phyloP scores from a whole-genome alignment of 352 stramenopile genomes.

The Pseudoperonospora humuli region DNA sequence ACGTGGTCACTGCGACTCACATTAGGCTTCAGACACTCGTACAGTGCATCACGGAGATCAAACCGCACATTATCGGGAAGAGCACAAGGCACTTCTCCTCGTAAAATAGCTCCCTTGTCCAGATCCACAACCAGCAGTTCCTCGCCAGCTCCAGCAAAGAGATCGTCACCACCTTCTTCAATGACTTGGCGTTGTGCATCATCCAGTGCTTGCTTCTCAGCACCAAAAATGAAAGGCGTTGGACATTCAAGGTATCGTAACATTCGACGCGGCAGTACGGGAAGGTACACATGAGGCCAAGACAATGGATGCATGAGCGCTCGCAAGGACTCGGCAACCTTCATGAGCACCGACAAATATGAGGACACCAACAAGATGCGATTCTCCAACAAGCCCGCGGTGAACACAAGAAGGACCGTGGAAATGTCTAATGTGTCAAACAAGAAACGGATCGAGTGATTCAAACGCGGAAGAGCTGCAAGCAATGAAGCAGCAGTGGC shows the following conservation, averaged over 20 bases:
- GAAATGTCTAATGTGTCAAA: constrained; percentile 77
- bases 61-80: constrained; percentile 42
- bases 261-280: constrained; percentile 68
- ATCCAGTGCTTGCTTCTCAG: constrained; percentile 54
- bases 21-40: constrained; percentile 62
- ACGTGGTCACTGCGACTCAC: constrained; percentile 68
- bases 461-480: constrained; percentile 44
- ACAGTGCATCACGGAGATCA: constrained; percentile 41
- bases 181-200: constrained; percentile 39
- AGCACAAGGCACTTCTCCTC: constrained; percentile 41
- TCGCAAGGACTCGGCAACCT: constrained; percentile 65
- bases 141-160: constrained; percentile 43
- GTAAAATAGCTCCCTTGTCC: constrained; percentile 51
- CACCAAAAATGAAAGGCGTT: constrained; percentile 81
- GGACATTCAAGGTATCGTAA: constrained; percentile 81
- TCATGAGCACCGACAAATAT: constrained; percentile 76
- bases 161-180: constrained; percentile 32
- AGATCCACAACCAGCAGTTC: constrained; percentile 71
- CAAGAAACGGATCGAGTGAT: constrained; percentile 68
- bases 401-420: constrained; percentile 71
- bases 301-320: constrained; percentile 80
- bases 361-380: constrained; percentile 78
- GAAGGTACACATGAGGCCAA: constrained; percentile 85
- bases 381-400: constrained; percentile 67
- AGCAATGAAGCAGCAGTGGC: constrained; percentile 32